A percentile compares a stretch with the other conserved stretches of the same genome.
Evolutionary conservation across 495 filamentous ascomycete species (phyloP).

Genomic region (Lophiostoma macrostomum): DNA sequence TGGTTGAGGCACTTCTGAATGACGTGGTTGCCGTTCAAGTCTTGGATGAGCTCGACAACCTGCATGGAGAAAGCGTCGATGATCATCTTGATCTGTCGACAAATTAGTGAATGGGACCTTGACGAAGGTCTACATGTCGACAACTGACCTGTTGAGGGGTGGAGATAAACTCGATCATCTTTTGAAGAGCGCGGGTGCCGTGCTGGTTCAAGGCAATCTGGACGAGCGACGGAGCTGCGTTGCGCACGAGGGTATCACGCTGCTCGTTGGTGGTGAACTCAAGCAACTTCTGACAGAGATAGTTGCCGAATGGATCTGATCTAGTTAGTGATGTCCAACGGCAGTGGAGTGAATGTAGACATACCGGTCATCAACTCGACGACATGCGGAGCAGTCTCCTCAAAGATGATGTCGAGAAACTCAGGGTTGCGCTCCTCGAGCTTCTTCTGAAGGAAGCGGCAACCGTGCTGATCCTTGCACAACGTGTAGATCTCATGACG

Average conservation of each 20-base stretch:
- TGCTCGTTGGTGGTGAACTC: slow-evolving; percentile 92
- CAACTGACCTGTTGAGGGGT: slow-evolving; percentile 58
- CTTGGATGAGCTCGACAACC: slow-evolving; percentile 91
- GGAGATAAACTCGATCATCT: slow-evolving; percentile 97
- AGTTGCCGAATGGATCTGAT: slow-evolving; percentile 93
- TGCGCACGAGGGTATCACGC: slow-evolving; percentile 86
- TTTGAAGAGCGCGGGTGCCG: slow-evolving; percentile 91
- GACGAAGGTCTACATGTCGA: not conserved
- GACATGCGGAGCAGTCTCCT: slow-evolving; percentile 85
- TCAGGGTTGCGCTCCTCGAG: slow-evolving; percentile 84
- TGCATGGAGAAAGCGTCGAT: slow-evolving; percentile 71
- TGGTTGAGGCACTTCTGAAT: slow-evolving; percentile 99
- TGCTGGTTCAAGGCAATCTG: slow-evolving; percentile 94
- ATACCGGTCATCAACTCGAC: slow-evolving; percentile 90
- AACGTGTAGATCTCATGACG: slow-evolving; percentile 74
- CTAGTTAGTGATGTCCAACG: slow-evolving; percentile 1
- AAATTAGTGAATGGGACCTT: slow-evolving; percentile 15
- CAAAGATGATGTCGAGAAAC: slow-evolving; percentile 86
- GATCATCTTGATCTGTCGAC: slow-evolving; percentile 68
- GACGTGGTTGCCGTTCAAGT: slow-evolving; percentile 96
- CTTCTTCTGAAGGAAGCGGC: slow-evolving; percentile 92
- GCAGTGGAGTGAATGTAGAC: slow-evolving; percentile 13
- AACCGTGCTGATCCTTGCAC: slow-evolving; percentile 97
- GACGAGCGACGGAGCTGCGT: slow-evolving; percentile 78
- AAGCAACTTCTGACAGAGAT: slow-evolving; percentile 93